Conservation (phyloP, 164 flowering plant species). For the Aristolochia californica region DNA sequence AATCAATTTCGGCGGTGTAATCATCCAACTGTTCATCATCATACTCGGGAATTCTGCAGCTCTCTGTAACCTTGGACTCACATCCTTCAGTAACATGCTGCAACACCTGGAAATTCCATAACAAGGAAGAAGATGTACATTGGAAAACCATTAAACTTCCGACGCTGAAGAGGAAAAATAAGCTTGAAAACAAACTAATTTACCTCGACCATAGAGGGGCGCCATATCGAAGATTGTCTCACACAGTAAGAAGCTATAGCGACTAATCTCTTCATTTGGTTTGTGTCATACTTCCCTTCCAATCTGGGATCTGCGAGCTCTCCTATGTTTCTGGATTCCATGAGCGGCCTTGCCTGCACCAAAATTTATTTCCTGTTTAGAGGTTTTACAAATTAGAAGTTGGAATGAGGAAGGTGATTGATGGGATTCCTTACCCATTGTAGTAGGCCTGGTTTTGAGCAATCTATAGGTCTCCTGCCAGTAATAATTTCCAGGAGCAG, state of each 20-base stretch:
- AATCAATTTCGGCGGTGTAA: constrained; percentile 39
- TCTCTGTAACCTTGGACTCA: constrained; percentile 30
- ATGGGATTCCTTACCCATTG: constrained; percentile 43
- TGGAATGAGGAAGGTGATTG: neutral
- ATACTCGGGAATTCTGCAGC: constrained; percentile 45
- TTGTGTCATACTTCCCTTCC: constrained; percentile 37
- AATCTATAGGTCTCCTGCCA: constrained; percentile 63
- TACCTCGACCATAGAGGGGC: constrained; percentile 52
- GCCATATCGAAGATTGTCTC: constrained; percentile 34
- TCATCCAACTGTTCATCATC: constrained; percentile 51
- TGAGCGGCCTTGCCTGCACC: constrained; percentile 60
- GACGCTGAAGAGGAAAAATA: no score
- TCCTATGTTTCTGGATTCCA: constrained; percentile 48
- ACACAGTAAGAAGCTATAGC: constrained; percentile 43
- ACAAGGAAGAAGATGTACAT: no score
- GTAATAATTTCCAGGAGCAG: constrained; percentile 82
- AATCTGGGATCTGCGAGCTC: constrained; percentile 71
- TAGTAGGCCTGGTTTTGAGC: constrained; percentile 49
- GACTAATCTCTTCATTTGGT: constrained; percentile 37
- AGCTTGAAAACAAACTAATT: neutral
- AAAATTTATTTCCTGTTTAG: neutral
- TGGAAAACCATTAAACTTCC: no score
- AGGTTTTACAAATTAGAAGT: neutral
- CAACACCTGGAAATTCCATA: constrained; percentile 36
- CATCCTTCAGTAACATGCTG: constrained; percentile 36